Percentiles rank a stretch among this genome's conserved stretches.
phyloP scores from a whole-genome alignment of 805 yeast species.

The Spathaspora hagerdaliae region DNA sequence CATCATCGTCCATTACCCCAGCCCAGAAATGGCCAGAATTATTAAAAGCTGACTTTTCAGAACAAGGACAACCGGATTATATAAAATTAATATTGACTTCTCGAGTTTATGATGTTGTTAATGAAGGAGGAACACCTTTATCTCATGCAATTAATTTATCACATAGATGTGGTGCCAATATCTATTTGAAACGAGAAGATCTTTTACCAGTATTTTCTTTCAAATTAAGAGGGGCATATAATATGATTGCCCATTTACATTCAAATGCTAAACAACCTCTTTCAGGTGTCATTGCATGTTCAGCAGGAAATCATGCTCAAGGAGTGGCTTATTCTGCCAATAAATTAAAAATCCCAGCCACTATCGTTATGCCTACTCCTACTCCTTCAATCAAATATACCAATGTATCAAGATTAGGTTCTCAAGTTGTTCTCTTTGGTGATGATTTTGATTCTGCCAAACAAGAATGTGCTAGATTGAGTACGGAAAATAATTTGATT shows the following conservation, averaged over 20 bases:
- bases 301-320: constrained; percentile 99
- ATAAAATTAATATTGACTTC: constrained; percentile 86
- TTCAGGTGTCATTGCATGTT: constrained; percentile 93
- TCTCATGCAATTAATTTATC: constrained; percentile 72
- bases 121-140: constrained; percentile 74
- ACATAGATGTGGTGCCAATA: constrained; percentile 68
- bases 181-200: constrained; percentile 87
- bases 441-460: constrained; percentile 96
- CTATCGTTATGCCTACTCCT: constrained; percentile 97
- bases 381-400: constrained; percentile 93
- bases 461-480: constrained; percentile 74
- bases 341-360: constrained; percentile 82
- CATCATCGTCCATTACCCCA: constrained; percentile 3
- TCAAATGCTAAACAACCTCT: constrained; percentile 52
- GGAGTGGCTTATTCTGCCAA: constrained; percentile 95
- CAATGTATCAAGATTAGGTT: constrained; percentile 88
- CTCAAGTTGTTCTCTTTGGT: constrained; percentile 90
- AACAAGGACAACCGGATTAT: constrained; percentile 79
- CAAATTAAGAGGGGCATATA: constrained; percentile 96
- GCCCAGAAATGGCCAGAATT: constrained; percentile 43
- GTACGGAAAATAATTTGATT: constrained; percentile 67
- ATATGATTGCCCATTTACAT: constrained; percentile 87
- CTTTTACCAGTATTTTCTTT: constrained; percentile 91
- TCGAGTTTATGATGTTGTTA: constrained; percentile 90
- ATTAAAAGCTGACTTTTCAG: constrained; percentile 46